These are phyloP conservation scores for Sclerotinia borealis DNA, from an alignment of 2,329 filamentous ascomycete species.

Conservation along the genomic window DNA sequence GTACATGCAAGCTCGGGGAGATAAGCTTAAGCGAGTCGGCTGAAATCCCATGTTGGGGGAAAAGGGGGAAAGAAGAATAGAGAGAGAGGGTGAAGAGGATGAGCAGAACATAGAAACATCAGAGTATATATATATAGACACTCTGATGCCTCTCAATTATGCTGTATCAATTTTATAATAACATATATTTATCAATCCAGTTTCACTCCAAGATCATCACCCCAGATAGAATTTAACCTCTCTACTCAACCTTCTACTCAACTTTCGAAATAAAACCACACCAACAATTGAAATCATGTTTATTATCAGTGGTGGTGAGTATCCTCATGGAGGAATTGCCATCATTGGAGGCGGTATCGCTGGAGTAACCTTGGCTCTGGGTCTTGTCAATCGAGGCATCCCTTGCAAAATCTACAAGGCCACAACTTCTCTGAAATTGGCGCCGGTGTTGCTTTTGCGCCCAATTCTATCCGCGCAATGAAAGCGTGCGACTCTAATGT, in stretches of 20 bases:
- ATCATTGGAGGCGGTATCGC: conserved; percentile 23
- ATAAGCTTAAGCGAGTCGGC: too few relatives aligned
- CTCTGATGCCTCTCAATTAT: too few relatives aligned
- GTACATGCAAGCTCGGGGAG: too few relatives aligned
- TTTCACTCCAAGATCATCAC: too few relatives aligned
- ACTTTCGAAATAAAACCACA: neutral
- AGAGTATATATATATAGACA: too few relatives aligned
- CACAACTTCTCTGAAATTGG: conserved; percentile 18
- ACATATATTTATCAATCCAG: too few relatives aligned
- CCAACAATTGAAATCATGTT: neutral
- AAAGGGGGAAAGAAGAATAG: too few relatives aligned
- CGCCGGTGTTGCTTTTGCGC: conserved; percentile 17
- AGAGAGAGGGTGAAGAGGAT: too few relatives aligned
- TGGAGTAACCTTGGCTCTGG: conserved; percentile 17
- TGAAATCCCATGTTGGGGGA: too few relatives aligned
- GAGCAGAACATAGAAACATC: too few relatives aligned
- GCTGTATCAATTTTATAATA: too few relatives aligned
- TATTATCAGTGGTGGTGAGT: neutral
- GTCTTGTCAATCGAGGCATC: conserved; percentile 14
- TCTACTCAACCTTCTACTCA: neutral
- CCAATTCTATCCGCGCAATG: conserved; percentile 17
- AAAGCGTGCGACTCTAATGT: neutral
- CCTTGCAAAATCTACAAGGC: conserved; percentile 17
- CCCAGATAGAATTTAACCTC: neutral
- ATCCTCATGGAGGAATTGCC: conserved; percentile 7